Percentiles rank a stretch among this genome's conserved stretches.
These are phyloP conservation scores for Hippophae tibetana DNA, from an alignment of 306 rosid genomes.

Conservation along the genomic window DNA sequence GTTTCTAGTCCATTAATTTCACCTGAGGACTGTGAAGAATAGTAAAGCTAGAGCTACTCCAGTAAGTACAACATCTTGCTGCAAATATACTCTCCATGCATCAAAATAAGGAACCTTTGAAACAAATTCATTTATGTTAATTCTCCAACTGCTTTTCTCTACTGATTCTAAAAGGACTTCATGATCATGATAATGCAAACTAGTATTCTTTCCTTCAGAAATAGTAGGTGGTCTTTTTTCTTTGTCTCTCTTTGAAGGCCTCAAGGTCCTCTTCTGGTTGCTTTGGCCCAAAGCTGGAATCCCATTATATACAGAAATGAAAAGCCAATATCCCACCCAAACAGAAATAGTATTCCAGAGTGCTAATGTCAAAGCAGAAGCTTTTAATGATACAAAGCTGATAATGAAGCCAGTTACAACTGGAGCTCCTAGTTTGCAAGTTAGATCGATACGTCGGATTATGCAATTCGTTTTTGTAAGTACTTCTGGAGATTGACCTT, in stretches of 20 bases:
- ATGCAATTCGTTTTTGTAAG: constrained; percentile 64
- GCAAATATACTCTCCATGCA: constrained; percentile 65
- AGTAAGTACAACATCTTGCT: constrained; percentile 70
- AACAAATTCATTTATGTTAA: constrained; percentile 19
- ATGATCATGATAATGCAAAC: constrained; percentile 19
- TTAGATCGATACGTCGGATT: constrained; percentile 72
- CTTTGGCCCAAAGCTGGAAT: constrained; percentile 60
- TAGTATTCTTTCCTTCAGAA: constrained; percentile 20
- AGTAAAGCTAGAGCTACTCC: constrained; percentile 76
- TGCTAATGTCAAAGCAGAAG: constrained; percentile 72
- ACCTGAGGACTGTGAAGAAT: constrained; percentile 87
- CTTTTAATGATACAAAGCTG: constrained; percentile 70
- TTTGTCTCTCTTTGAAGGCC: constrained; percentile 21
- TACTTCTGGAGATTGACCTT: constrained; percentile 49
- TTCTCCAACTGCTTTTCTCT: constrained; percentile 25
- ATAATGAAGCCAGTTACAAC: constrained; percentile 73
- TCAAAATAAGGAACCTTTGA: constrained; percentile 40
- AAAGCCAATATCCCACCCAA: constrained; percentile 84
- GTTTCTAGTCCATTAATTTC: not conserved
- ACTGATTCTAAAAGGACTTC: constrained; percentile 4
- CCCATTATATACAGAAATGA: constrained; percentile 63
- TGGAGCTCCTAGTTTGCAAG: constrained; percentile 74
- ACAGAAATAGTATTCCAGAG: constrained; percentile 59
- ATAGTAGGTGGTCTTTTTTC: constrained; percentile 19
- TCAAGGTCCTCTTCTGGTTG: constrained; percentile 40